Evolutionary conservation across 352 stramenopile species (phyloP), one percentile per base, ranked within the genome.

Genomic region (Phytopythium vexans): DNA sequence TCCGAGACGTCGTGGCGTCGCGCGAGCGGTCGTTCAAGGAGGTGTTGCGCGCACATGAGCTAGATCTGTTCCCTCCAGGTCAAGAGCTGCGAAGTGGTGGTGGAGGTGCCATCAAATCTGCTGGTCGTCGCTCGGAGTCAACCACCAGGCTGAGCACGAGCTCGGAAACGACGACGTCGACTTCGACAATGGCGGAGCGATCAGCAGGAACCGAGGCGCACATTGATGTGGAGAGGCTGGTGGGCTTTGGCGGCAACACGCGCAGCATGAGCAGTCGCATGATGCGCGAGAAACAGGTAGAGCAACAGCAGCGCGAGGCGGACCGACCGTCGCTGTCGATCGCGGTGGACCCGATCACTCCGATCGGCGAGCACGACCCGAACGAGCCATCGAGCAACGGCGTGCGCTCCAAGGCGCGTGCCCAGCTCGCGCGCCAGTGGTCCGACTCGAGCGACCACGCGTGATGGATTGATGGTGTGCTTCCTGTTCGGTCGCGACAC

Each of bases 21-120:
- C 63, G 76, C 14, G 79, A 89, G 48, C 81, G 78, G 12, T 70
- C 84, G 48, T 88, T 89, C 47, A 89, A 89, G 54, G 62, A 66
- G 49, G 36, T 89, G 14, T 42, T 89, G 35, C 62, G 74, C 15
- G 54, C 60, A 27, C 70, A 82, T 41, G 79, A 89, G 55, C 49
- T 66, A 10, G 61, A 80, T 7, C 48, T 88, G 9, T 82, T 86
- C 21, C 71, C 69, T 54, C 54, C 56, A 1, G 21, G 21, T 27
- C 21, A 27, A 27, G 21, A 27, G 21, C 21, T 27, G 21, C 21
- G 21, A 8, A 33, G 6, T 14, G 41, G 41, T 21, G 15, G 15
- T 9, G 16, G 7, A 27, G 14, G 42, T 31, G 41, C 4, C 36
- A 62, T 33, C 34, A 52, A 38, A 41, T 41, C 10, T 27, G 43